Percentiles rank a stretch among this genome's conserved stretches.
phyloP scores from a whole-genome alignment of 345 rosid genomes.

The Arabidopsis suecica region DNA sequence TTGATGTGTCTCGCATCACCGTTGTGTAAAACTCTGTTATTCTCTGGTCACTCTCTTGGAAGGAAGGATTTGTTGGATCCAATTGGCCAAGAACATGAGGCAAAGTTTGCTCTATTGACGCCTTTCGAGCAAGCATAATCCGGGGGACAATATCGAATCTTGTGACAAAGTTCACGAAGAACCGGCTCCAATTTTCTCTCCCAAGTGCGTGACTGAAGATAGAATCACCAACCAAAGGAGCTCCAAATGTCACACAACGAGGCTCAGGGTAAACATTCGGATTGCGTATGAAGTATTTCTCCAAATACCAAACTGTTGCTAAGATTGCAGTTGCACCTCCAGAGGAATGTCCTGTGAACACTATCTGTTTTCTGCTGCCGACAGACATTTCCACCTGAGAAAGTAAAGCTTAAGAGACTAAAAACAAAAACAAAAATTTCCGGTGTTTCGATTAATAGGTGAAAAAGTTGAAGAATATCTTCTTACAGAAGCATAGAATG shows the following conservation, averaged over 20 bases:
- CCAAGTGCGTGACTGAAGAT: constrained; percentile 68
- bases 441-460: neutral
- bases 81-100: constrained; percentile 44
- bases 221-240: constrained; percentile 74
- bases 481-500: constrained; percentile 30
- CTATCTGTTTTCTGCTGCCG: constrained; percentile 48
- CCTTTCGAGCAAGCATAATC: constrained; percentile 59
- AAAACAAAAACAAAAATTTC: neutral
- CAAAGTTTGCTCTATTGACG: constrained; percentile 44
- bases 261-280: constrained; percentile 29
- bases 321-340: constrained; percentile 82
- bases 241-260: constrained; percentile 78
- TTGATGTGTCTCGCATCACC: constrained; percentile 65
- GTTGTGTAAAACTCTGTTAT: constrained; percentile 42
- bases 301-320: constrained; percentile 71
- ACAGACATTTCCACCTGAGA: constrained; percentile 57
- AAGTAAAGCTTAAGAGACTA: constrained; percentile 10
- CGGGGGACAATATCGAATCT: constrained; percentile 78
- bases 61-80: constrained; percentile 2
- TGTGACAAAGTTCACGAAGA: constrained; percentile 65
- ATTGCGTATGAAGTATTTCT: constrained; percentile 33
- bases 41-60: constrained; percentile 21
- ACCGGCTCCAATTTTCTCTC: constrained; percentile 71
- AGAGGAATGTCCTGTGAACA: constrained; percentile 85
- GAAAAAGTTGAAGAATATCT: neutral